Conservation (phyloP, 805 yeast species). For the Teunomyces atbi region DNA sequence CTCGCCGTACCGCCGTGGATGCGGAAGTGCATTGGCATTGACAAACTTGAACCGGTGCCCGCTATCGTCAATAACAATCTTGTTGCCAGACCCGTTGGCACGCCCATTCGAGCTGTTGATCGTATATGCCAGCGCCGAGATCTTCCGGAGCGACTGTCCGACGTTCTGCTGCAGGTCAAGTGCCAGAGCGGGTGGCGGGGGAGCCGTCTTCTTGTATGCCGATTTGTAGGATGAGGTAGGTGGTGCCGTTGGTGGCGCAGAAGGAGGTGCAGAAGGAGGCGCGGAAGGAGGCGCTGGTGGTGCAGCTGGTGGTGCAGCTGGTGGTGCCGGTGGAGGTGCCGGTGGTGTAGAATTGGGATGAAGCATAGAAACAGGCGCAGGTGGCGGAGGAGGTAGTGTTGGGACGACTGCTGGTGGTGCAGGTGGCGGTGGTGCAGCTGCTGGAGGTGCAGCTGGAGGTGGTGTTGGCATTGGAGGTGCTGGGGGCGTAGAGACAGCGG, state of each 20-base stretch:
- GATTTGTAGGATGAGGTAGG: conserved; percentile 8
- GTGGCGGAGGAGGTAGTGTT: not conserved
- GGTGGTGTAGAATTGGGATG: too few species aligned
- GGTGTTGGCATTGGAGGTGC: conserved; percentile 13
- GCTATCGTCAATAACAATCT: conserved; percentile 60
- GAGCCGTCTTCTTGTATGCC: conserved; percentile 25
- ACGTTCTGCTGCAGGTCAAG: conserved; percentile 44
- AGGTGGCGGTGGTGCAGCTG: conserved; percentile 14
- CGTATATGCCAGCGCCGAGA: conserved; percentile 66
- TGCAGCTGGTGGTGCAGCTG: conserved; percentile 10
- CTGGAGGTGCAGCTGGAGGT: conserved; percentile 16
- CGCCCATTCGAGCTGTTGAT: conserved; percentile 40
- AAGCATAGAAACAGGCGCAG: too few species aligned
- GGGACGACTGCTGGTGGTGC: too few species aligned
- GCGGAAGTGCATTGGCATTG: conserved; percentile 70
- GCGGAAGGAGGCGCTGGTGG: conserved; percentile 18
- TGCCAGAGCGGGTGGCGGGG: conserved; percentile 31
- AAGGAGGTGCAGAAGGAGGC: conserved; percentile 7
- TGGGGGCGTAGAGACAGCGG: conserved; percentile 12
- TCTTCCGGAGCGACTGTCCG: conserved; percentile 54
- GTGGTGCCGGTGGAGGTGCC: conserved; percentile 10
- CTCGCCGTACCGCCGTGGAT: conserved; percentile 75
- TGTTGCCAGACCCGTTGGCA: conserved; percentile 15
- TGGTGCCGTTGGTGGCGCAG: conserved; percentile 13
- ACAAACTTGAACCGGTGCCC: conserved; percentile 59